Percentiles rank a stretch among this genome's conserved stretches.
Evolutionary conservation across 345 rosid genomes (phyloP).

Genomic region (Heritiera littoralis): DNA sequence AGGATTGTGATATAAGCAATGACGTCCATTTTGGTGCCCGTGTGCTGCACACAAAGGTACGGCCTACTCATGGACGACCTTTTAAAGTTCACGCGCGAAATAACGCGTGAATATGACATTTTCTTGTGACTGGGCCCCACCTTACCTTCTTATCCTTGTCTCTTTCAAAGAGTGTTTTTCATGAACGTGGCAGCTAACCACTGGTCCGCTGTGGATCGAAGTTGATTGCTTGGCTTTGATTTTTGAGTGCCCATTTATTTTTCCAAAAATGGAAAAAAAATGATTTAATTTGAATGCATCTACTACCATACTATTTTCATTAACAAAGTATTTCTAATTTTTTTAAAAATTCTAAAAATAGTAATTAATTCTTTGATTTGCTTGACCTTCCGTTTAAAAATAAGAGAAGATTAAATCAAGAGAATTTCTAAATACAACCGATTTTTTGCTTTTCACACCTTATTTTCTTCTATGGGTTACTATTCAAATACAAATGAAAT

Average conservation of each 20-base stretch:
- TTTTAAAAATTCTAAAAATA: too few species aligned
- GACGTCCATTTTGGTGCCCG: conserved; percentile 11
- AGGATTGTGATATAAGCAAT: conserved; percentile 11
- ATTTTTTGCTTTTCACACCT: too few species aligned
- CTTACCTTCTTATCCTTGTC: conserved; percentile 24
- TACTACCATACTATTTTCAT: too few species aligned
- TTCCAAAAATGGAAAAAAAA: background rate
- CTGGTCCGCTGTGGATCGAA: background rate
- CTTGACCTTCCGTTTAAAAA: too few species aligned
- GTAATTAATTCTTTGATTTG: too few species aligned
- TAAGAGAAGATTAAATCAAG: too few species aligned
- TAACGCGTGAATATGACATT: background rate
- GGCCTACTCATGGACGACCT: background rate
- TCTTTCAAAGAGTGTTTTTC: background rate
- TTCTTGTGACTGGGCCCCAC: background rate
- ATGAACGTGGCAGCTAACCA: conserved; percentile 30
- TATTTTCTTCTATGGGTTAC: too few species aligned
- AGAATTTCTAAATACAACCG: too few species aligned
- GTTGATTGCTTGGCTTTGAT: conserved; percentile 14
- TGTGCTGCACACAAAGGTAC: background rate
- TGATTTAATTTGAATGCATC: background rate
- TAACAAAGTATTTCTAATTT: background rate
- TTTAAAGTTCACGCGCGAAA: too few species aligned
- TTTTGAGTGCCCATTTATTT: background rate
- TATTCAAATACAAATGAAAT: too few species aligned